Conservation (phyloP, 2,329 filamentous ascomycete species). For the Fusarium nematophilum region DNA sequence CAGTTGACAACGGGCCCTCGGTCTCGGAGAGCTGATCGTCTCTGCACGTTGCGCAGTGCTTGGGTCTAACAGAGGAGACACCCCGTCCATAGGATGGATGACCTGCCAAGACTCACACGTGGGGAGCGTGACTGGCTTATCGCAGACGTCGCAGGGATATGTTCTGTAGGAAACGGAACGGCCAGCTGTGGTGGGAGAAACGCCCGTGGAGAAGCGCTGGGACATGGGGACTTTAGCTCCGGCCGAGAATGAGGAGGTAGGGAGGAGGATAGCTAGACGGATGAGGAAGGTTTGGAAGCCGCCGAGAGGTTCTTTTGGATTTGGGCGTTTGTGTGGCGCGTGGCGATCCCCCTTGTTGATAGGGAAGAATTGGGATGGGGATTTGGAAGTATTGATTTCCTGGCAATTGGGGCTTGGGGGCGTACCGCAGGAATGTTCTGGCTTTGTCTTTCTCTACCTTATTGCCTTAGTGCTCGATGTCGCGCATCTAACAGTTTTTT, state of each 20-base stretch:
- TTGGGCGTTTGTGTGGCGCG: not conserved
- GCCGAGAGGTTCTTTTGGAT: constrained; percentile 1
- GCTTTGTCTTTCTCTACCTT: too few species aligned
- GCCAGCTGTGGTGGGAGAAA: constrained; percentile 1
- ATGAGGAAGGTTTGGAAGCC: constrained; percentile 29
- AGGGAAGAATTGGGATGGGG: not conserved
- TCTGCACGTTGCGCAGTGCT: constrained; percentile 24
- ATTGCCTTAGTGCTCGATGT: too few species aligned
- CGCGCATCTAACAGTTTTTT: too few species aligned
- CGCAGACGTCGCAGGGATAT: constrained; percentile 17
- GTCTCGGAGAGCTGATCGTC: constrained; percentile 14
- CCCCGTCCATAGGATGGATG: not conserved
- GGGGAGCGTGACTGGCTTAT: constrained; percentile 42
- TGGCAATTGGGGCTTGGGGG: too few species aligned
- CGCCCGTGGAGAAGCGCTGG: not conserved
- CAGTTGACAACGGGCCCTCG: not conserved
- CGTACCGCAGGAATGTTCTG: too few species aligned
- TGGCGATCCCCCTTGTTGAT: not conserved
- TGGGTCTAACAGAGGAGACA: constrained; percentile 18
- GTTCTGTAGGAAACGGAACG: not conserved
- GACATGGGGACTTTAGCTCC: not conserved
- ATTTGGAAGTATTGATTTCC: too few species aligned
- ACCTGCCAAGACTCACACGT: constrained; percentile 44
- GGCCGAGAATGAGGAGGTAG: not conserved
- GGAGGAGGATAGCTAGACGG: constrained; percentile 8